Conservation (phyloP, 108 stramenopile species). For the Licmophora abbreviata region DNA sequence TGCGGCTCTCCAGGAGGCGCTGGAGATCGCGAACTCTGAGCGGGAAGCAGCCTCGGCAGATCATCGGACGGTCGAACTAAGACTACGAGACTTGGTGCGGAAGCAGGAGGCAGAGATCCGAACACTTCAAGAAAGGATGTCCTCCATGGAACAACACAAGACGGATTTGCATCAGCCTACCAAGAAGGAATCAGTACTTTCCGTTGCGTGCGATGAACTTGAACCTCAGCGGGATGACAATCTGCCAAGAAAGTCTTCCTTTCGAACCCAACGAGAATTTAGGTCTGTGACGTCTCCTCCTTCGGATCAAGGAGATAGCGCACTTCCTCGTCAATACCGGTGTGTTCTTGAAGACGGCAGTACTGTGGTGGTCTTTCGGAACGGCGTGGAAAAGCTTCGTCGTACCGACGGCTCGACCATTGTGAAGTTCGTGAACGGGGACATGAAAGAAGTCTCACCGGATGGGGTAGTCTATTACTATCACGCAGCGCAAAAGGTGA, state of each 20-base stretch:
- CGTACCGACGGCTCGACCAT: conserved; percentile 46
- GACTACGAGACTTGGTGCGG: conserved; percentile 11
- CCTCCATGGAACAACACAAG: no score
- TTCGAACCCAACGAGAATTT: not conserved
- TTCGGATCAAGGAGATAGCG: not conserved
- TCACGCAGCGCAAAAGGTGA: conserved; percentile 12
- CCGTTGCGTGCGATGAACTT: conserved; percentile 1
- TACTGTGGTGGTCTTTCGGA: conserved; percentile 30
- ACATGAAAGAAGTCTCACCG: conserved; percentile 42
- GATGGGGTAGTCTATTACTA: conserved; percentile 29
- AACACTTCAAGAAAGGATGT: conserved; percentile 6
- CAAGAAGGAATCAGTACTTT: conserved; percentile 10
- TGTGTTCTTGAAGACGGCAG: conserved; percentile 1
- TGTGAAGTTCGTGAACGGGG: conserved; percentile 70
- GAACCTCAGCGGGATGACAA: not conserved
- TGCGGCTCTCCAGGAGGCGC: not conserved
- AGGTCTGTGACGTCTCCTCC: not conserved
- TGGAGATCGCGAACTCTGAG: conserved; percentile 19
- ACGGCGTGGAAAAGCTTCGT: conserved; percentile 53
- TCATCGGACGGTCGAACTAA: conserved; percentile 6
- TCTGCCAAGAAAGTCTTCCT: no score
- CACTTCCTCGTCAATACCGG: not conserved
- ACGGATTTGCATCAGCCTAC: no score
- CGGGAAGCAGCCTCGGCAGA: conserved; percentile 6
- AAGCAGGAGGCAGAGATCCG: conserved; percentile 19